Evolutionary conservation across 2,329 filamentous ascomycete genomes (phyloP).

Genomic region (Exophiala viscosa): DNA sequence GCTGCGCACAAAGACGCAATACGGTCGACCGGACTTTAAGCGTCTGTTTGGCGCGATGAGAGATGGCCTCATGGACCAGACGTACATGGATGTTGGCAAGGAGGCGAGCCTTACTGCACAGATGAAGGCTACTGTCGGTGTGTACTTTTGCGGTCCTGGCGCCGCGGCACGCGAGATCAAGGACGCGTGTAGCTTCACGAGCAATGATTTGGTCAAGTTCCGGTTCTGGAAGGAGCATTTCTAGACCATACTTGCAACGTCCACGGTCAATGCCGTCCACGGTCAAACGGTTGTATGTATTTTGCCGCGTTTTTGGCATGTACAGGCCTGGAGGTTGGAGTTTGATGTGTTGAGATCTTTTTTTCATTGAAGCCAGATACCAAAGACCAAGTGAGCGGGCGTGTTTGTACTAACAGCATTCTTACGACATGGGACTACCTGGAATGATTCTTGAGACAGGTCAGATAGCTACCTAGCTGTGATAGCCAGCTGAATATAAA

Average conservation of each 20-base stretch:
- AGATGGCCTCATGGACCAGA: conserved; percentile 78
- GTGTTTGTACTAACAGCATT: conserved; percentile 1
- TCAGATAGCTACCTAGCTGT: not conserved
- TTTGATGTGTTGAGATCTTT: not conserved
- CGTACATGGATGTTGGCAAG: conserved; percentile 79
- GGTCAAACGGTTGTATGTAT: not conserved
- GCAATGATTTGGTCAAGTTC: conserved; percentile 77
- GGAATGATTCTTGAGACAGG: not conserved
- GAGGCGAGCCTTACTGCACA: conserved; percentile 67
- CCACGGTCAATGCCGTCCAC: too few relatives aligned
- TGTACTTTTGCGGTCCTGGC: conserved; percentile 96
- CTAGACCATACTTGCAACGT: conserved; percentile 26
- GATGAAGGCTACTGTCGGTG: conserved; percentile 60
- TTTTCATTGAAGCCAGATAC: not conserved
- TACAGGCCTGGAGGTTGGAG: not conserved
- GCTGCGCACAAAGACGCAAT: conserved; percentile 84
- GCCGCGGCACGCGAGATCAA: conserved; percentile 76
- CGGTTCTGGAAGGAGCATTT: conserved; percentile 98
- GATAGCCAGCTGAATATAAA: too few relatives aligned
- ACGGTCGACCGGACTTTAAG: conserved; percentile 85
- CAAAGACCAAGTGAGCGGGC: not conserved
- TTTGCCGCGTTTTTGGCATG: not conserved
- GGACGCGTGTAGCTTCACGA: conserved; percentile 70
- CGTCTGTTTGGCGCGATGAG: conserved; percentile 80
- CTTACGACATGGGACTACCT: not conserved